Percentiles rank a stretch among this genome's conserved stretches.
Conservation (phyloP, 352 stramenopile species). For the Pythium chondricola region DNA sequence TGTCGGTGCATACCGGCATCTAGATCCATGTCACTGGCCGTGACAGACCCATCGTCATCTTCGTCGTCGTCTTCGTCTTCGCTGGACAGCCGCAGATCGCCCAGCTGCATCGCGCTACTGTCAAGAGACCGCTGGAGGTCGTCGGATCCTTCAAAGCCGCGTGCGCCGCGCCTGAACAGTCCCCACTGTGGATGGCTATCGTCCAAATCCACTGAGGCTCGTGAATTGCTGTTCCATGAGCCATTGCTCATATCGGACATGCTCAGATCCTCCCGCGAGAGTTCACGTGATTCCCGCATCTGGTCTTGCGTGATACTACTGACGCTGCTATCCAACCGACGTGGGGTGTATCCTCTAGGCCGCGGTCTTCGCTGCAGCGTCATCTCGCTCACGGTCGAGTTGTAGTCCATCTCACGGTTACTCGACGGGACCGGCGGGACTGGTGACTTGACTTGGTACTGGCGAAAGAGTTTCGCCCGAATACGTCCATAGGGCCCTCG, state of each 20-base stretch:
- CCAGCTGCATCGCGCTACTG: constrained; percentile 15
- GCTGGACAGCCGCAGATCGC: constrained; percentile 16
- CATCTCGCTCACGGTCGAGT: too few relatives aligned
- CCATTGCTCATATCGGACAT: constrained; percentile 9
- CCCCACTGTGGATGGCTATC: constrained; percentile 1
- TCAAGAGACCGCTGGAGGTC: constrained; percentile 5
- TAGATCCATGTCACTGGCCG: constrained; percentile 21
- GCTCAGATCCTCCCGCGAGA: constrained; percentile 21
- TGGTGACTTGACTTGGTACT: constrained; percentile 71
- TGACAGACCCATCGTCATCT: constrained; percentile 8
- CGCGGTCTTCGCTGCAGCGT: too few relatives aligned
- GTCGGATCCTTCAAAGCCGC: constrained; percentile 8
- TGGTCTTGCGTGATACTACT: too few relatives aligned
- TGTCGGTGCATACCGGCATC: constrained; percentile 1
- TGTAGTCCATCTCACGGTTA: too few relatives aligned
- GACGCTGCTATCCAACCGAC: too few relatives aligned
- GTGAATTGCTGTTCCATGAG: constrained; percentile 18
- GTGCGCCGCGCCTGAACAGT: not conserved
- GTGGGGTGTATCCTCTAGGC: too few relatives aligned
- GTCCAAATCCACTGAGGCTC: constrained; percentile 11
- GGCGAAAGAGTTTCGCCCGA: constrained; percentile 64
- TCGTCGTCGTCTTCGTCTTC: constrained; percentile 18
- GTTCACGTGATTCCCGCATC: constrained; percentile 10
- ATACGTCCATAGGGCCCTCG: constrained; percentile 53
- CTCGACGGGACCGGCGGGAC: too few relatives aligned